Conservation (phyloP, 495 filamentous ascomycete genomes). For the Penicillium parvum region DNA sequence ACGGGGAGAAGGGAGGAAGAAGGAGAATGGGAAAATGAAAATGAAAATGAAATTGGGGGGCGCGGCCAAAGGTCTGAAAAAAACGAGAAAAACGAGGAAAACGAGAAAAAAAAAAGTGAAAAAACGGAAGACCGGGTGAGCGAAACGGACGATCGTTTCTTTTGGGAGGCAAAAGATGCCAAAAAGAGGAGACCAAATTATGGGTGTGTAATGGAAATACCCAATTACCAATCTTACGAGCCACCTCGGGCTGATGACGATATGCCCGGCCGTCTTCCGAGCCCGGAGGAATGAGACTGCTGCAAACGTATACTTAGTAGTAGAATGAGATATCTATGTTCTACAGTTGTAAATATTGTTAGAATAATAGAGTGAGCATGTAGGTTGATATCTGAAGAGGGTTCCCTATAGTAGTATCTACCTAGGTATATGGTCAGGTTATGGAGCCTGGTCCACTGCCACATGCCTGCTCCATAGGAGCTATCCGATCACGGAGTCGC, state of each 20-base stretch:
- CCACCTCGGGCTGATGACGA: slow-evolving; percentile 12
- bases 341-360: too few species aligned
- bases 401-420: too few species aligned
- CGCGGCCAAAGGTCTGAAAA: slow-evolving; percentile 23
- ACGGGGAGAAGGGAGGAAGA: slow-evolving; percentile 23
- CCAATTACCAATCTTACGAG: slow-evolving; percentile 7
- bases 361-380: too few species aligned
- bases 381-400: too few species aligned
- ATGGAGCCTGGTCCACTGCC: too few species aligned
- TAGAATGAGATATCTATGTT: too few species aligned
- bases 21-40: slow-evolving; percentile 13
- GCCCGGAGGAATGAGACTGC: slow-evolving; percentile 19
- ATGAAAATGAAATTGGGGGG: slow-evolving; percentile 12
- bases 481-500: too few species aligned
- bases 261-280: slow-evolving; percentile 31
- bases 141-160: slow-evolving; percentile 33
- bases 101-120: slow-evolving; percentile 18
- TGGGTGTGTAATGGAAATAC: slow-evolving; percentile 4
- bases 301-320: slow-evolving; percentile 11
- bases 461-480: too few species aligned
- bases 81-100: slow-evolving; percentile 24
- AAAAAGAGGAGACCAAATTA: slow-evolving; percentile 11
- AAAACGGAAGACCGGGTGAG: slow-evolving; percentile 17
- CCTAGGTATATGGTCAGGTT: too few species aligned
- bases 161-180: slow-evolving; percentile 17